Evolutionary conservation across 106 monocot genomes (phyloP).

Genomic region (Phalaenopsis equestris): DNA sequence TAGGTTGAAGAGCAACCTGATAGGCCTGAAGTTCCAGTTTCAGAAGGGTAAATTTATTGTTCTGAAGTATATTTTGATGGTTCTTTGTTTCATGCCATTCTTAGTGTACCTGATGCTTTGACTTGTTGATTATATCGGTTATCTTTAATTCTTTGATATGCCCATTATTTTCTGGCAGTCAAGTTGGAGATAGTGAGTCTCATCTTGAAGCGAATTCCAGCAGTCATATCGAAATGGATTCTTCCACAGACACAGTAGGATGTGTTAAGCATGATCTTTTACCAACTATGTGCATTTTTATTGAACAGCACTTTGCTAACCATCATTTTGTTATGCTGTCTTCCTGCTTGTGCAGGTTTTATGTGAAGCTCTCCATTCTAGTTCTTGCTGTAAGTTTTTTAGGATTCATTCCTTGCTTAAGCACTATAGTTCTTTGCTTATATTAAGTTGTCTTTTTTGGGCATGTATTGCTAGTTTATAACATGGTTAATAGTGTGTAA

Average conservation of each 20-base stretch:
- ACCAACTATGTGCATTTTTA: neutral
- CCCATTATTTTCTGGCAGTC: constrained; percentile 20
- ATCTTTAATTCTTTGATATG: neutral
- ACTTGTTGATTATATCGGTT: neutral
- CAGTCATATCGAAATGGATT: constrained; percentile 5
- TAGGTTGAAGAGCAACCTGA: constrained; percentile 13
- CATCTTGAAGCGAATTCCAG: neutral
- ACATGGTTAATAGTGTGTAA: neutral
- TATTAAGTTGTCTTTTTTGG: neutral
- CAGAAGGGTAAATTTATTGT: constrained; percentile 10
- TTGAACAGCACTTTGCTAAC: neutral
- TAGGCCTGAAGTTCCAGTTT: neutral
- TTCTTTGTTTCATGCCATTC: neutral
- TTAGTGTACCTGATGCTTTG: neutral
- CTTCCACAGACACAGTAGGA: constrained; percentile 9
- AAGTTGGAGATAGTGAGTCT: constrained; percentile 9
- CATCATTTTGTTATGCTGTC: neutral
- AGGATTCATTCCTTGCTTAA: neutral
- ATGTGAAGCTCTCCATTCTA: constrained; percentile 6
- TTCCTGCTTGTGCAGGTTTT: constrained; percentile 16
- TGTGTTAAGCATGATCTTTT: neutral
- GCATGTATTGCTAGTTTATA: neutral
- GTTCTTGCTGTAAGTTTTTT: constrained; percentile 15
- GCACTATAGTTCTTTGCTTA: neutral
- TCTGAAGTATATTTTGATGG: neutral